A percentile compares a stretch with the other conserved stretches of the same genome.
Evolutionary conservation across 1,284 basidiomycete genomes (phyloP).

Genomic region (Laetiporus sulphureus): DNA sequence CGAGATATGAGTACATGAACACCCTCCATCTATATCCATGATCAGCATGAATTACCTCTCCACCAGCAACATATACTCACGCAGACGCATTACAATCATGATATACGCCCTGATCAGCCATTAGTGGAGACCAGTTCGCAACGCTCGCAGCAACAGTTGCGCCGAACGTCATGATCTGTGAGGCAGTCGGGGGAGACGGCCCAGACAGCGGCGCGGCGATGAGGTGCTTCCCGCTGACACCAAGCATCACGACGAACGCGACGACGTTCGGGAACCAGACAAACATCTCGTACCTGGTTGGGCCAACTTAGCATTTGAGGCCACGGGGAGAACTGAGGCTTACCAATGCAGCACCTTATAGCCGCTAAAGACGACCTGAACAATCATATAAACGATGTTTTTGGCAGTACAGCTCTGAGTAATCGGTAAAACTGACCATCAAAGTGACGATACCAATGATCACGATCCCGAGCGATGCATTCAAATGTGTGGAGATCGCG

Average conservation of each 20-base stretch:
- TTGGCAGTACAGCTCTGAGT: background rate
- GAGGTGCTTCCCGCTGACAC: slow-evolving; percentile 47
- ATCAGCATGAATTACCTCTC: too few species aligned
- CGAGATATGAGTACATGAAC: slow-evolving; percentile 61
- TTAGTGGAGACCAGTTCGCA: slow-evolving; percentile 52
- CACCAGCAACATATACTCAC: too few species aligned
- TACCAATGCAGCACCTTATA: slow-evolving; percentile 59
- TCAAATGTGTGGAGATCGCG: slow-evolving; percentile 46
- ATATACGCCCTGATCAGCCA: slow-evolving; percentile 55
- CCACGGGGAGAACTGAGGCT: background rate
- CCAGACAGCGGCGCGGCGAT: slow-evolving; percentile 19
- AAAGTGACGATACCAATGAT: slow-evolving; percentile 70
- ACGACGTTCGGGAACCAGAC: slow-evolving; percentile 68
- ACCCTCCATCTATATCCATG: slow-evolving; percentile 39
- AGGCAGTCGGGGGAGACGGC: slow-evolving; percentile 25
- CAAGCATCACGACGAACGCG: slow-evolving; percentile 60
- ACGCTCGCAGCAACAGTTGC: slow-evolving; percentile 37
- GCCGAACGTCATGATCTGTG: slow-evolving; percentile 26
- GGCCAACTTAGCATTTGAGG: background rate
- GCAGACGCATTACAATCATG: slow-evolving; percentile 34
- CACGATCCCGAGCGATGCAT: slow-evolving; percentile 66
- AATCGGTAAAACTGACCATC: slow-evolving; percentile 24
- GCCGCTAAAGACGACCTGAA: slow-evolving; percentile 48
- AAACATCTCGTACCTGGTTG: slow-evolving; percentile 45
- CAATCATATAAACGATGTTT: background rate